Evolutionary conservation across 768 basidiomycete genomes (phyloP), one percentile per base, ranked within the genome.

Genomic region (Suillus placidus): DNA sequence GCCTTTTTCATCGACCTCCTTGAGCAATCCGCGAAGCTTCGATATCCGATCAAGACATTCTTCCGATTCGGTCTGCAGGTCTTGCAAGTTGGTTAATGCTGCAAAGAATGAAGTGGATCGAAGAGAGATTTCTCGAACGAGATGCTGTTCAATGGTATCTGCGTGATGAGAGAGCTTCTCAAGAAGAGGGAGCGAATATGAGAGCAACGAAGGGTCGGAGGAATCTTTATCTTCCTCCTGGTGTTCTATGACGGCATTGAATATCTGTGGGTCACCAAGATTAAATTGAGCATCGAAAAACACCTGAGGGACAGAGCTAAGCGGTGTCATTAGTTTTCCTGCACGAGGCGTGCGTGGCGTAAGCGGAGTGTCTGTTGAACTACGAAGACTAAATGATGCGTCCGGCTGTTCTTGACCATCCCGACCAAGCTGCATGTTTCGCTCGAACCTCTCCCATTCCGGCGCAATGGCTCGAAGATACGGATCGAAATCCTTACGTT

Each of bases 101-200:
- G 96, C 91, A 72, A 99, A 99, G 85, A 99, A 99, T 1, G 95
- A 94, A 1, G 93, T 86, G 0, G 95, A 94, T 16, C 97, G 91
- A 12, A 91, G 81, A 10, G 92, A 91, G 54, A 99, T 96, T 77
- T 99, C 97, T 66, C 88, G 88, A 5, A 96, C 87, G 64, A 99
- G 91, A 77, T 99, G 97, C 66, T 94, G 89, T 74, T 99, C 97
- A 67, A 99, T 87, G 1, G 91, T 91, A 74, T 98, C 97, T 2
- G 96, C 90, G 72, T 97, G 91, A 64, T 94, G 90, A 12, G 95
- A 95, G 68, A 98, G 87, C 71, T 88, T 91, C 74, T 98, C 96
- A 12, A 97, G 88, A 4, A 96, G 80, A 0, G 90, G 91, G 2
- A 90, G 82, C 6, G 89, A 83, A 75, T 89, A 82, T 10, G 91